Evolutionary conservation across 108 stramenopile species (phyloP).

Genomic region (Pseudonitzschia multistriata): DNA sequence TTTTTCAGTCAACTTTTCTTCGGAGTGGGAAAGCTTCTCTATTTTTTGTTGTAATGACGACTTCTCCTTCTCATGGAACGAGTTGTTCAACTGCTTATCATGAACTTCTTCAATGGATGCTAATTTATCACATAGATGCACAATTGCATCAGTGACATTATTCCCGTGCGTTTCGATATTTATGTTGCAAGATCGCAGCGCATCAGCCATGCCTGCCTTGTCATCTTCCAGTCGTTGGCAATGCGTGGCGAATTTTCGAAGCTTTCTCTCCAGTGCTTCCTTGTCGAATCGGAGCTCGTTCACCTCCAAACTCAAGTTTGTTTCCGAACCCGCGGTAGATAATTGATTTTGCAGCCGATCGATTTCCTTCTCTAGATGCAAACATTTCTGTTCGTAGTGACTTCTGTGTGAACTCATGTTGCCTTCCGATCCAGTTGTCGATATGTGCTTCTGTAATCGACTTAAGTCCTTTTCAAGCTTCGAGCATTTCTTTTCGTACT

Average conservation of each 20-base stretch:
- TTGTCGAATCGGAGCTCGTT: constrained; percentile 59
- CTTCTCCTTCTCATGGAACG: constrained; percentile 29
- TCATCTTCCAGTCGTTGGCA: constrained; percentile 77
- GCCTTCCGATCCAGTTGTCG: constrained; percentile 23
- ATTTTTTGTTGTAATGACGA: constrained; percentile 38
- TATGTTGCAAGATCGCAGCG: constrained; percentile 44
- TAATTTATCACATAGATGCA: constrained; percentile 60
- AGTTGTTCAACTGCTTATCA: not conserved
- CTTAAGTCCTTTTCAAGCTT: constrained; percentile 20
- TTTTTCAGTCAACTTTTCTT: constrained; percentile 37
- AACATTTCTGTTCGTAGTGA: constrained; percentile 38
- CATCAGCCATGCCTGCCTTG: constrained; percentile 52
- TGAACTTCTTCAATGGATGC: constrained; percentile 43
- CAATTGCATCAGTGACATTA: constrained; percentile 57
- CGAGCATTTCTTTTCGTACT: constrained; percentile 42
- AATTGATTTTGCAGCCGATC: constrained; percentile 15
- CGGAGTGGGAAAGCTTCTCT: constrained; percentile 29
- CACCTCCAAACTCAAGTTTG: constrained; percentile 31
- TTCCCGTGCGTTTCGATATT: constrained; percentile 31
- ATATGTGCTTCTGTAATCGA: constrained; percentile 13
- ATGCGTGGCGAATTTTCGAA: constrained; percentile 76
- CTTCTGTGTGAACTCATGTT: constrained; percentile 27
- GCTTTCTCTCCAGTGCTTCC: constrained; percentile 72
- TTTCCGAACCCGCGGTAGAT: constrained; percentile 19
- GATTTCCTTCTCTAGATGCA: constrained; percentile 20